phyloP scores from a whole-genome alignment of 2,329 filamentous ascomycete species.

The Calonectria hawksworthii region DNA sequence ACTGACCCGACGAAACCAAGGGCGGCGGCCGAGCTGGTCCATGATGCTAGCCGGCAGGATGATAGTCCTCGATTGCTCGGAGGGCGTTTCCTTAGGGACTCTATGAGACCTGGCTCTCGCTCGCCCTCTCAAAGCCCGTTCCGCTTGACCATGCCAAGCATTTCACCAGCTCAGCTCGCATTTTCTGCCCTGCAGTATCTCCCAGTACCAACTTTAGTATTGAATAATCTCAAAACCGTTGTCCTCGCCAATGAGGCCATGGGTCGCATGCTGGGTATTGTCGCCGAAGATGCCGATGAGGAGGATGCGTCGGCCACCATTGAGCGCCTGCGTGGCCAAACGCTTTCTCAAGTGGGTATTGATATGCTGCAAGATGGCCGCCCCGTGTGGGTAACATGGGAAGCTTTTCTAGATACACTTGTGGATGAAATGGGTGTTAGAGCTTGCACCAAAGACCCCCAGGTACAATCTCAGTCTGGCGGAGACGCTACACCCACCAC shows the following conservation, averaged over 20 bases:
- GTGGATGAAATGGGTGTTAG: slow-evolving; percentile 57
- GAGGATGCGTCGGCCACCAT: slow-evolving; percentile 61
- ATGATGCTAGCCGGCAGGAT: slow-evolving; percentile 37
- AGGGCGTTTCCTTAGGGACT: slow-evolving; percentile 54
- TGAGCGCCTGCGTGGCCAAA: slow-evolving; percentile 75
- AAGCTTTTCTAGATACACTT: slow-evolving; percentile 69
- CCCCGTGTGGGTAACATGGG: slow-evolving; percentile 72
- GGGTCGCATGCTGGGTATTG: slow-evolving; percentile 75
- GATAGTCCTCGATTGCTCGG: slow-evolving; percentile 44
- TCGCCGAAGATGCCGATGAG: slow-evolving; percentile 56
- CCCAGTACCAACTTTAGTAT: slow-evolving; percentile 78
- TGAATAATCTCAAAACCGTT: slow-evolving; percentile 78
- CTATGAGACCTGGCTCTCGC: slow-evolving; percentile 44
- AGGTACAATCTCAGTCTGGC: slow-evolving; percentile 35
- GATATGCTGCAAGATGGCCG: slow-evolving; percentile 79
- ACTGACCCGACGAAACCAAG: slow-evolving; percentile 33
- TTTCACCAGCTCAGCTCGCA: slow-evolving; percentile 68
- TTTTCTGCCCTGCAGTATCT: slow-evolving; percentile 81
- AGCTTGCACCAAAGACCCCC: slow-evolving; percentile 40
- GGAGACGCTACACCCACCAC: slow-evolving; percentile 57
- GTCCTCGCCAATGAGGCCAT: slow-evolving; percentile 83
- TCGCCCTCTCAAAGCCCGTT: slow-evolving; percentile 56
- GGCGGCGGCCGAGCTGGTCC: slow-evolving; percentile 34
- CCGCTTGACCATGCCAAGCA: slow-evolving; percentile 60
- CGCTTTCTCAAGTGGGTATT: slow-evolving; percentile 78